A percentile compares a stretch with the other conserved stretches of the same genome.
Evolutionary conservation across 2,329 filamentous ascomycete species (phyloP).

Genomic region (Aspergillus alliaceus): DNA sequence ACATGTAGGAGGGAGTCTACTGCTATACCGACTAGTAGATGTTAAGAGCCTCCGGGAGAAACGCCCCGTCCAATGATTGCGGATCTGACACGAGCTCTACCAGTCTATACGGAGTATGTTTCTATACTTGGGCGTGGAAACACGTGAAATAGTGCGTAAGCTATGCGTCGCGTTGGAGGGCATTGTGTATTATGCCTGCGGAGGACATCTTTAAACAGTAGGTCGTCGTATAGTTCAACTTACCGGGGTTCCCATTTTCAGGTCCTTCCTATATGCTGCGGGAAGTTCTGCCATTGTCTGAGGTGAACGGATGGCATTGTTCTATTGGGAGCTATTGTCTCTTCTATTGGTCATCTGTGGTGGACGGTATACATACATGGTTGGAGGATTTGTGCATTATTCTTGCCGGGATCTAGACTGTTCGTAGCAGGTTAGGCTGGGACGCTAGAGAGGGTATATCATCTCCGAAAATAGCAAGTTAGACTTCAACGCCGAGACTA

Average conservation of each 20-base stretch:
- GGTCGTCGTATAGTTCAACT: not conserved
- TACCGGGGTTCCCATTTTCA: not conserved
- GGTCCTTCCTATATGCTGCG: not conserved
- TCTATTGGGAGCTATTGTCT: not conserved
- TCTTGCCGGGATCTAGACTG: not conserved
- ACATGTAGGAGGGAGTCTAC: not conserved
- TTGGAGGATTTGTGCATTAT: not conserved
- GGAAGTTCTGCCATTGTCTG: not conserved
- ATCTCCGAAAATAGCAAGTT: not conserved
- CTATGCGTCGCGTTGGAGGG: not conserved
- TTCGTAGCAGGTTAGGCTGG: not conserved
- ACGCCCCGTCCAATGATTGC: not conserved
- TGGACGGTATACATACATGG: not conserved
- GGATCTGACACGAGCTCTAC: not conserved
- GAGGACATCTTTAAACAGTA: not conserved
- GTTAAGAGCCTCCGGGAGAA: not conserved
- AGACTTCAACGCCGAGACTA: not conserved
- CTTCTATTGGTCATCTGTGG: not conserved
- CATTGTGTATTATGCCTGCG: too few species aligned
- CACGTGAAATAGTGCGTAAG: not conserved
- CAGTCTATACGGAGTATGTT: not conserved
- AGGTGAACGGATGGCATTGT: not conserved
- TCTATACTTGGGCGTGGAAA: not conserved
- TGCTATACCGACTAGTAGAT: not conserved
- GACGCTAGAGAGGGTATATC: not conserved